Base-by-base conservation (phyloP, 345 rosid genomes). In the Pseudoturritis turrita region DNA sequence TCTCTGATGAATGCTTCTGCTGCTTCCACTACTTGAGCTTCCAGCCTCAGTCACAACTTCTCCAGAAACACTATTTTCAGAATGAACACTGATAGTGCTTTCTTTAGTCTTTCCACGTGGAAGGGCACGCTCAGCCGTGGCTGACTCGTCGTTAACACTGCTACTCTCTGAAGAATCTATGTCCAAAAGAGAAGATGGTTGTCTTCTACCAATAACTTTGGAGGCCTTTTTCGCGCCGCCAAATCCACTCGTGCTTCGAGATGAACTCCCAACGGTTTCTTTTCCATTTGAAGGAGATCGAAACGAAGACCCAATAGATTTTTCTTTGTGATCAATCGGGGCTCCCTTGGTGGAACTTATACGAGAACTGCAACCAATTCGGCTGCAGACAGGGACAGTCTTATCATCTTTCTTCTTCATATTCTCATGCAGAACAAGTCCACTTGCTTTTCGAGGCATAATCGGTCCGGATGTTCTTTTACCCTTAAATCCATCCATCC, bases 401-500 rank as follows among this genome's bases (percentile, higher is more conserved):
- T 82, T 86, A 35, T 62, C 87, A 44, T 85, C 89, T 74, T 84
- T 82, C 63, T 82, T 85, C 57, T 83, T 85, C 69, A 80, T 79
- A 22, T 71, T 82, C 62, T 89, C 96, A 77, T 84, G 84, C 71
- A 84, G 77, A 66, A 81, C 78, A 71, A 83, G 78, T 35, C 88
- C 76, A 40, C 88, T 82, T 26, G 87, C 84, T 82, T 84, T 91
- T 11, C 82, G 66, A 0, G 87, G 59, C 46, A 63, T 29, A 68
- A 79, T 72, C 55, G 77, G 71, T 70, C 72, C 78, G 1, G 66
- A 41, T 46, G 59, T 55, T 80, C 87, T 80, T 76, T 88, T 87
- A 67, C 93, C 84, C 50, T 88, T 79, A 64, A 70, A 78, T 59
- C 84, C 96, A 80, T 91, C 99, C 99, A 95, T 95, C 56, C 76